These are phyloP conservation scores for Malus orientalis DNA, from an alignment of 306 rosid genomes.

Conservation along the genomic window DNA sequence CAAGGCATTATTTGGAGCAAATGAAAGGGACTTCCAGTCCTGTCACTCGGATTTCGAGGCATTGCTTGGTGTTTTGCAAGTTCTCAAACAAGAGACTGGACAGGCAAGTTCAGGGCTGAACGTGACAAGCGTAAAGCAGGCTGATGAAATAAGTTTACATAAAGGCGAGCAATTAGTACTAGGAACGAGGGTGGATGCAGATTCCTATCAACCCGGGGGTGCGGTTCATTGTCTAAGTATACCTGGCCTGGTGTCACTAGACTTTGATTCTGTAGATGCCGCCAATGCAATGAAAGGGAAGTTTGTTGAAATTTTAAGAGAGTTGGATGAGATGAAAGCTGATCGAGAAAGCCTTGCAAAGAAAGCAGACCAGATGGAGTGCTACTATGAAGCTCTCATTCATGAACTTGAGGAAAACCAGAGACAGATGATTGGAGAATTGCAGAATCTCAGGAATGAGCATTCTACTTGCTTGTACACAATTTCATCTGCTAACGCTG, in stretches of 20 bases:
- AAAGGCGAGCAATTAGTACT: conserved; percentile 46
- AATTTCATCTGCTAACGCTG: conserved; percentile 75
- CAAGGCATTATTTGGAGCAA: conserved; percentile 52
- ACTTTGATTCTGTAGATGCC: conserved; percentile 64
- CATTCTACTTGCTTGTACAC: conserved; percentile 84
- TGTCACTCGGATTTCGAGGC: conserved; percentile 56
- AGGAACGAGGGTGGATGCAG: conserved; percentile 57
- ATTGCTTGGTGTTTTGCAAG: conserved; percentile 51
- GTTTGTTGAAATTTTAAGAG: conserved; percentile 67
- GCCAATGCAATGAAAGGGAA: conserved; percentile 59
- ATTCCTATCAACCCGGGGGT: conserved; percentile 54
- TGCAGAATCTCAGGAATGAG: conserved; percentile 85
- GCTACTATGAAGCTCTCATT: conserved; percentile 97
- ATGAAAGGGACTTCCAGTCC: conserved; percentile 59
- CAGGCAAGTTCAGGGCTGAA: conserved; percentile 39
- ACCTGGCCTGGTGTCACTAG: conserved; percentile 54
- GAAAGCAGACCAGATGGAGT: conserved; percentile 99
- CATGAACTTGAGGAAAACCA: conserved; percentile 98
- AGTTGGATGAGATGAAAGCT: conserved; percentile 73
- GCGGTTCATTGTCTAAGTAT: conserved; percentile 43
- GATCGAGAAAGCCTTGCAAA: conserved; percentile 71
- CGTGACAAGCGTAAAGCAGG: conserved; percentile 31
- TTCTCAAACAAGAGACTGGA: conserved; percentile 60
- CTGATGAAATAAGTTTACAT: conserved; percentile 31
- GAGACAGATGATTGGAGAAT: conserved; percentile 88